Base-by-base conservation (phyloP, 2,329 filamentous ascomycete species). In the Aspergillus awamori region DNA sequence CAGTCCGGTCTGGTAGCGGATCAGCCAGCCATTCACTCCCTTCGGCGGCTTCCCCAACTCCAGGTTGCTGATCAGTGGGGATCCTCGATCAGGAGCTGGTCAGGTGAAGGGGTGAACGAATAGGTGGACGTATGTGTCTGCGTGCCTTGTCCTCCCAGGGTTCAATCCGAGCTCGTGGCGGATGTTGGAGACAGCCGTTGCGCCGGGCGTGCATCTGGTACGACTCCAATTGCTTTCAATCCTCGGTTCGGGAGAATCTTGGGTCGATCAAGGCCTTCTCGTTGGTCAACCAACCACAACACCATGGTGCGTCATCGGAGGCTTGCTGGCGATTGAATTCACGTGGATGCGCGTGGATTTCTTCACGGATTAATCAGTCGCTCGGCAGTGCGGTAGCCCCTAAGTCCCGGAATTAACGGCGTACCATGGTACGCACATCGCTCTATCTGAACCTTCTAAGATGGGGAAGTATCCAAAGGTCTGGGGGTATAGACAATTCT, bases 141-240 rank as follows among this genome's bases (percentile, higher is more conserved):
- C 47, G 24, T n/a, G 26, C 20, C 24, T 45, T 39, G n/a, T 45
- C 36, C n/a, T 53, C 39, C 57, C 39, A 53, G 8, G 55, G 55
- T 49, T 51, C 17, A 11, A 47, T 43, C 28, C 30, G 10, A 33
- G 33, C 30, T 60, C 54, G 33, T 48, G 45, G 45, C 43, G 28
- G 15, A 30, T 58, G 39, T 58, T 62, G 59, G 59, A 53, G 54
- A 53, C 54, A 53, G 48, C 59, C 54, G 59, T 60, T 61, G 36
- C 52, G n/a, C 48, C 15, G 53, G 33, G 48, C 48, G 38, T 39
- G 49, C 36, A 30, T 58, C 8, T 52, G 58, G 52, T 41, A 53
- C 30, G 52, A 62, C 60, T 62, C 60, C 60, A 59, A 62, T 26
- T 53, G 28, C 28, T 48, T 57, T 53, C 57, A 43, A 20, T 24